phyloP scores from a whole-genome alignment of 345 rosid genomes.

The Aurinia saxatilis region DNA sequence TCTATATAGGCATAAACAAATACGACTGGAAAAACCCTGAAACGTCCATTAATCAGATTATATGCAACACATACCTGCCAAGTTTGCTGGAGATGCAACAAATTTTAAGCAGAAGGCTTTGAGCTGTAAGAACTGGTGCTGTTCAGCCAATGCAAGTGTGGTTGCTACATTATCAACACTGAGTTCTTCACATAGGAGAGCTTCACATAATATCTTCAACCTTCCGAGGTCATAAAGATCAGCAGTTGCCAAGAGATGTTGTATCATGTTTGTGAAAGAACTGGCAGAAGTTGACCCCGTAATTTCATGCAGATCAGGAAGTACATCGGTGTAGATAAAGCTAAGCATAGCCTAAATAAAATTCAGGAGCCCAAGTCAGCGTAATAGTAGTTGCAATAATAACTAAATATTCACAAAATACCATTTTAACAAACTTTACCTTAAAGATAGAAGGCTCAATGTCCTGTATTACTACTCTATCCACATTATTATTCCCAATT shows the following conservation, averaged over 20 bases:
- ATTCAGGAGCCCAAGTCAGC: constrained; percentile 8
- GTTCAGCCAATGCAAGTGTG: constrained; percentile 92
- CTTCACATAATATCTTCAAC: constrained; percentile 68
- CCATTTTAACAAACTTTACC: constrained; percentile 35
- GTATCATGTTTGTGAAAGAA: constrained; percentile 69
- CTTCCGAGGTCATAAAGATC: constrained; percentile 84
- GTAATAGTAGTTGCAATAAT: neutral
- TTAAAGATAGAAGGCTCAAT: constrained; percentile 80
- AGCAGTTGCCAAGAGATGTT: constrained; percentile 85
- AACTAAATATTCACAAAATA: neutral
- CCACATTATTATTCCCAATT: constrained; percentile 57
- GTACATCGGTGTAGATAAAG: constrained; percentile 74
- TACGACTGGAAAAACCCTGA: constrained; percentile 20
- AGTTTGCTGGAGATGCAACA: constrained; percentile 67
- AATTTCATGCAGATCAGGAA: constrained; percentile 69
- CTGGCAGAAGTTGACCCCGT: constrained; percentile 52
- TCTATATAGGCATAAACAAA: neutral
- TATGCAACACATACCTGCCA: constrained; percentile 65
- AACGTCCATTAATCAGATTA: constrained; percentile 26
- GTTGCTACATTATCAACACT: constrained; percentile 74
- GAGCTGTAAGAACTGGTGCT: constrained; percentile 74
- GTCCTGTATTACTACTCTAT: constrained; percentile 52
- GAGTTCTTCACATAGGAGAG: constrained; percentile 72
- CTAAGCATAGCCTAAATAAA: constrained; percentile 73
- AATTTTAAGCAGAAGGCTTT: constrained; percentile 78